Evolutionary conservation across 202 grass and related monocot genomes (phyloP).

Genomic region (Digitaria exilis): DNA sequence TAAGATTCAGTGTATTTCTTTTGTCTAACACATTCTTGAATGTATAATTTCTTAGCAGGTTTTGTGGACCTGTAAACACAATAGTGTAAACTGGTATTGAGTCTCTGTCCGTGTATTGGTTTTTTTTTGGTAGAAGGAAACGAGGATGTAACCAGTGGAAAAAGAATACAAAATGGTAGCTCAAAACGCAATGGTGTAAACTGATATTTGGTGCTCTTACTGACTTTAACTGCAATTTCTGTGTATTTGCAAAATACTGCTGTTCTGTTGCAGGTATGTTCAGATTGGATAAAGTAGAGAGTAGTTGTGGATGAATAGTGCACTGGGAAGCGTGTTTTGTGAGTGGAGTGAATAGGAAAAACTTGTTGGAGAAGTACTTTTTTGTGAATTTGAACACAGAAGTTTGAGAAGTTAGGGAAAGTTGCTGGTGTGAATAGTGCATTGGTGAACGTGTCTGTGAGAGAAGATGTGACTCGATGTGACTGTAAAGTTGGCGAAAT

Average conservation of each 20-base stretch:
- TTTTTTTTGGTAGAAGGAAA: background rate
- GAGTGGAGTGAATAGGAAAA: too few species aligned
- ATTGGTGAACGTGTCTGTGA: too few species aligned
- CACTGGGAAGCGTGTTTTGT: too few species aligned
- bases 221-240: background rate
- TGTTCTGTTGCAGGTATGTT: background rate
- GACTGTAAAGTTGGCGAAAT: too few species aligned
- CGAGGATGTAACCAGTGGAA: background rate
- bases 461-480: too few species aligned
- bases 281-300: background rate
- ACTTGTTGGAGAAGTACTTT: too few species aligned
- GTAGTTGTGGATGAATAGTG: too few species aligned
- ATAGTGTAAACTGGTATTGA: background rate
- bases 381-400: too few species aligned
- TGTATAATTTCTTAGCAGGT: background rate
- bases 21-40: conserved; percentile 26
- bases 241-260: background rate
- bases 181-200: background rate
- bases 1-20: conserved; percentile 16
- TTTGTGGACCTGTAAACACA: conserved; percentile 14
- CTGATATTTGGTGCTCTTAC: background rate
- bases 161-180: background rate
- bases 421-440: too few species aligned
- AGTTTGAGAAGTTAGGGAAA: too few species aligned
- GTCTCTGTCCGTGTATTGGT: background rate